Conservation (phyloP, 108 stramenopile genomes). For the Fragilaria crotonensis region DNA sequence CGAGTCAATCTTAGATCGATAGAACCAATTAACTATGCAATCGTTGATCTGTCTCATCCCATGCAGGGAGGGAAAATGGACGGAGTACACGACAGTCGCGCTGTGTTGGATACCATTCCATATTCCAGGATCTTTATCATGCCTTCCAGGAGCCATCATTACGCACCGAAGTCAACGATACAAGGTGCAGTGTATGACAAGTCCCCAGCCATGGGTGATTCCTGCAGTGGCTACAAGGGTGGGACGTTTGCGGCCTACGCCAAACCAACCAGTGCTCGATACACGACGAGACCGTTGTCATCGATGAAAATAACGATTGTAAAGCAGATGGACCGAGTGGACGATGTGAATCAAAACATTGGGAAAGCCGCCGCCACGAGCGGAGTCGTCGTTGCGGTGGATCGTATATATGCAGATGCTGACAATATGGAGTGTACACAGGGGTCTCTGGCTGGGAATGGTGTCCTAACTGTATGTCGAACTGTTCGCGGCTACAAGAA, state of each 20-base stretch:
- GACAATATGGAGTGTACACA: slow-evolving; percentile 5
- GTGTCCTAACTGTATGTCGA: slow-evolving; percentile 64
- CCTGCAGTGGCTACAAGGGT: slow-evolving; percentile 26
- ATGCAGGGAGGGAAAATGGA: slow-evolving; percentile 60
- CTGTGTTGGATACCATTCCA: slow-evolving; percentile 71
- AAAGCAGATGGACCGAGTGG: slow-evolving; percentile 60
- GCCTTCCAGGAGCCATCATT: slow-evolving; percentile 83
- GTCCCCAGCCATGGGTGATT: slow-evolving; percentile 55
- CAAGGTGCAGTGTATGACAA: slow-evolving; percentile 68
- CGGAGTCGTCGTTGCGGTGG: slow-evolving; percentile 5
- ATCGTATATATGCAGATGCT: slow-evolving; percentile 4
- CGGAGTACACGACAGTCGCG: slow-evolving; percentile 45
- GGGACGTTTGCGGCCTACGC: slow-evolving; percentile 62
- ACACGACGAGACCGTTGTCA: slow-evolving; percentile 69
- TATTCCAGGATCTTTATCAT: slow-evolving; percentile 78
- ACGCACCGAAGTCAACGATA: slow-evolving; percentile 69
- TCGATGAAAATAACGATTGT: slow-evolving; percentile 66
- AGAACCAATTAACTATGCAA: slow-evolving; percentile 64
- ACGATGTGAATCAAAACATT: too few species aligned
- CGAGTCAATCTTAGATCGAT: slow-evolving; percentile 70
- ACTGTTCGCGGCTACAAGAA: slow-evolving; percentile 80
- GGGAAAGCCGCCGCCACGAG: slow-evolving; percentile 7
- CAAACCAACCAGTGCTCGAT: slow-evolving; percentile 46
- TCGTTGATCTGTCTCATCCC: slow-evolving; percentile 73
- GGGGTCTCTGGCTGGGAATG: slow-evolving; percentile 61